Evolutionary conservation across 495 filamentous ascomycete genomes (phyloP).

Genomic region (Daldinia childiae): DNA sequence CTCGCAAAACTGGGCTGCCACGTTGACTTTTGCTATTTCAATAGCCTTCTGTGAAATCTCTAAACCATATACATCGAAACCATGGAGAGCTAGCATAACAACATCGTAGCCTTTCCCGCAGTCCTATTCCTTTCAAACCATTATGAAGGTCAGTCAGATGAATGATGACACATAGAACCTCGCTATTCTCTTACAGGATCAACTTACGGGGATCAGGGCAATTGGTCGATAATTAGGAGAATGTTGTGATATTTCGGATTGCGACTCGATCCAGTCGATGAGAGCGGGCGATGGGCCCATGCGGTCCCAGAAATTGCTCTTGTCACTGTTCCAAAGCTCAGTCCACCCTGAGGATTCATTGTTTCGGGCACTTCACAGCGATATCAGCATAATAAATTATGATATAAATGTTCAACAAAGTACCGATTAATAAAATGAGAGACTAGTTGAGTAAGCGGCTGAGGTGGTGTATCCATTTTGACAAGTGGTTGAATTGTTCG

Average conservation of each 20-base stretch:
- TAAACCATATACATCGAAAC: constrained; percentile 76
- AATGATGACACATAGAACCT: not conserved
- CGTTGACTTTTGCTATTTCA: constrained; percentile 57
- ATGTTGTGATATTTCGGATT: not conserved
- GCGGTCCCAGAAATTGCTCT: constrained; percentile 55
- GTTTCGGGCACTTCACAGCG: not conserved
- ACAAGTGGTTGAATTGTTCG: not conserved
- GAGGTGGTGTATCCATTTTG: not conserved
- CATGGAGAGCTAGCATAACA: constrained; percentile 70
- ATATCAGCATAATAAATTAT: not conserved
- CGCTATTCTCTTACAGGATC: not conserved
- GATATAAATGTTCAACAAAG: not conserved
- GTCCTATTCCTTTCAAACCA: constrained; percentile 50
- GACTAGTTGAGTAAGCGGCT: not conserved
- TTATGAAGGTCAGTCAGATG: not conserved
- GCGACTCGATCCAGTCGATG: constrained; percentile 52
- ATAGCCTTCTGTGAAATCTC: constrained; percentile 70
- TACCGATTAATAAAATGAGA: constrained; percentile 14
- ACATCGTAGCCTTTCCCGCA: constrained; percentile 81
- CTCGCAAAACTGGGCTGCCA: constrained; percentile 18
- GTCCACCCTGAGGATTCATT: constrained; percentile 46
- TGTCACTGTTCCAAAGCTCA: constrained; percentile 50
- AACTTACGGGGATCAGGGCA: constrained; percentile 22
- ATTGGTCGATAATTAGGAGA: not conserved
- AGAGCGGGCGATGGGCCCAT: constrained; percentile 56